Conservation (phyloP, 169 alveolate species). For the Cryptosporidium tyzzeri region DNA sequence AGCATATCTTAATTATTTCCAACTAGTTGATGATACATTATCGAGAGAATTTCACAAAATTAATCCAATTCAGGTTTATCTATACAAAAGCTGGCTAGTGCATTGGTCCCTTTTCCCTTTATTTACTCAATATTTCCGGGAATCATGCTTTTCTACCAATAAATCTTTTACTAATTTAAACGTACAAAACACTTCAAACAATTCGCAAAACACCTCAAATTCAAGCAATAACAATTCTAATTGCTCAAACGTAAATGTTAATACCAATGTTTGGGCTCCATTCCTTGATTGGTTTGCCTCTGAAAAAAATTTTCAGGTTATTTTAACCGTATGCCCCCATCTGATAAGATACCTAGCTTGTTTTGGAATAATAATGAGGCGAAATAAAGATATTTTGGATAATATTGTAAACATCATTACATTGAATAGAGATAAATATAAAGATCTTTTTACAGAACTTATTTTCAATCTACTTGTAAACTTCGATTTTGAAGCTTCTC, state of each 20-base stretch:
- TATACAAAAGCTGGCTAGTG: slow-evolving; percentile 70
- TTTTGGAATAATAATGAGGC: slow-evolving; percentile 74
- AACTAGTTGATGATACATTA: slow-evolving; percentile 60
- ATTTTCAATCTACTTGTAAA: slow-evolving; percentile 88
- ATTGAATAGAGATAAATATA: slow-evolving; percentile 78
- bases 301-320: slow-evolving; percentile 61
- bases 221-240: not conserved
- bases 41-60: slow-evolving; percentile 71
- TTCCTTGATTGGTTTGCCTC: slow-evolving; percentile 76
- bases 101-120: slow-evolving; percentile 71
- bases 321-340: slow-evolving; percentile 62
- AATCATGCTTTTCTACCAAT: slow-evolving; percentile 18
- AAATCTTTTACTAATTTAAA: not conserved
- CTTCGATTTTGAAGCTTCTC: slow-evolving; percentile 90
- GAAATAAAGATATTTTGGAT: slow-evolving; percentile 64
- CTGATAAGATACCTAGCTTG: slow-evolving; percentile 71
- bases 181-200: not conserved
- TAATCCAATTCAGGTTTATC: slow-evolving; percentile 56
- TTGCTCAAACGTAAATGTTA: slow-evolving; percentile 7
- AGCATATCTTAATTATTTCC: slow-evolving; percentile 58
- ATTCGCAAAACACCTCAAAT: not conserved
- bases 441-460: slow-evolving; percentile 89
- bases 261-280: slow-evolving; percentile 57
- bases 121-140: slow-evolving; percentile 68
- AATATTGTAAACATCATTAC: slow-evolving; percentile 47